Conservation (phyloP, 495 filamentous ascomycete genomes). For the Stereocaulon alpinum region DNA sequence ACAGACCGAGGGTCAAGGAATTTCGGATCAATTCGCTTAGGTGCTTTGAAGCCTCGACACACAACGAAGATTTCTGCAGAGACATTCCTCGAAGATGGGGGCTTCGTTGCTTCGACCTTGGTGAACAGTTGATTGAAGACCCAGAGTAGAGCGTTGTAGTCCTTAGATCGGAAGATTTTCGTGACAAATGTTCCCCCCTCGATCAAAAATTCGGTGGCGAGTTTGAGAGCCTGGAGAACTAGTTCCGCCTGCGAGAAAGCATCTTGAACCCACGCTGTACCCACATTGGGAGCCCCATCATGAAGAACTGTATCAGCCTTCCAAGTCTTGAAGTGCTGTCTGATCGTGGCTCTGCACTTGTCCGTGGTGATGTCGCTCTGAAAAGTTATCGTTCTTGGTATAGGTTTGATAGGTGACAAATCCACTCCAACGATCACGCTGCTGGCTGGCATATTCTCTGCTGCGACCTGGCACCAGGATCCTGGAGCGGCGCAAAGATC, state of each 20-base stretch:
- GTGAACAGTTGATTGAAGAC: constrained; percentile 94
- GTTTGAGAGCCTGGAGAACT: constrained; percentile 80
- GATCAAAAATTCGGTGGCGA: constrained; percentile 85
- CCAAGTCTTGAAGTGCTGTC: constrained; percentile 88
- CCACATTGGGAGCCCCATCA: constrained; percentile 96
- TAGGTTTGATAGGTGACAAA: constrained; percentile 89
- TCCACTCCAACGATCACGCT: constrained; percentile 93
- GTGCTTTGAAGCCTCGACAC: constrained; percentile 86
- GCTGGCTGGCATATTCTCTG: constrained; percentile 84
- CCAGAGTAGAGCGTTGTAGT: constrained; percentile 94
- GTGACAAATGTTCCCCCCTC: constrained; percentile 94
- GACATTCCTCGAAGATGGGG: constrained; percentile 88
- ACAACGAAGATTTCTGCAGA: constrained; percentile 98
- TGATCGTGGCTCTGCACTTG: constrained; percentile 86
- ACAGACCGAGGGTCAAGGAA: constrained; percentile 86
- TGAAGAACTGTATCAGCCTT: constrained; percentile 97
- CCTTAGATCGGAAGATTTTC: constrained; percentile 95
- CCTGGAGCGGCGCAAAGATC: constrained; percentile 97
- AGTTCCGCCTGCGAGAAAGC: constrained; percentile 95
- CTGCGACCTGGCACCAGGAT: constrained; percentile 98
- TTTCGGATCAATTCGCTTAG: constrained; percentile 82
- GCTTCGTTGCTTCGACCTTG: constrained; percentile 94
- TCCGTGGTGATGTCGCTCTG: constrained; percentile 98
- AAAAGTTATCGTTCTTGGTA: constrained; percentile 86
- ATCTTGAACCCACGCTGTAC: constrained; percentile 97